Evolutionary conservation across 1,139 yeast genomes (phyloP).

Genomic region (Yamadazyma triangularis): DNA sequence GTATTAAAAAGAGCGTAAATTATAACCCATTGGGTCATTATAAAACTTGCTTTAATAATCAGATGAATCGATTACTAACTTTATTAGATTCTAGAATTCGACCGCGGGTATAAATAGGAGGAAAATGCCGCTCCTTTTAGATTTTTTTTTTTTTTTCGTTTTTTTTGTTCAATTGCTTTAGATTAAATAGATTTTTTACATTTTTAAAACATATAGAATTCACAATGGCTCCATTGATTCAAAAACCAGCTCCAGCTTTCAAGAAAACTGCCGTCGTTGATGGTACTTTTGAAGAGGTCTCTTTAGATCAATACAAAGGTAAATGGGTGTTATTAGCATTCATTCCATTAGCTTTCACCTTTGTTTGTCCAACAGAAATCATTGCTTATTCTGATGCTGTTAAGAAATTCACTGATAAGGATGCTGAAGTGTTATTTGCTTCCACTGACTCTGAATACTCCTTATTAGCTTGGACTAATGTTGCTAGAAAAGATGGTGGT

Average conservation of each 20-base stretch:
- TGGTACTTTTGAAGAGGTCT: slow-evolving; percentile 91
- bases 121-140: background rate
- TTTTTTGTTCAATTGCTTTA: no score
- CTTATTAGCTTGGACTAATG: slow-evolving; percentile 96
- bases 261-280: slow-evolving; percentile 95
- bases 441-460: slow-evolving; percentile 98
- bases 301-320: slow-evolving; percentile 93
- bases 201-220: slow-evolving; percentile 15
- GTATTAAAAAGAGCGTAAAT: no score
- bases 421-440: slow-evolving; percentile 86
- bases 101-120: background rate
- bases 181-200: slow-evolving; percentile 20
- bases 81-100: background rate
- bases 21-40: no score
- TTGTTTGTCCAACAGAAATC: slow-evolving; percentile 98
- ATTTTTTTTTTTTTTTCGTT: no score
- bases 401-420: slow-evolving; percentile 82
- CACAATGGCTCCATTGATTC: slow-evolving; percentile 78
- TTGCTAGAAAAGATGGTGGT: slow-evolving; percentile 96
- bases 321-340: slow-evolving; percentile 96
- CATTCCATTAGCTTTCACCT: slow-evolving; percentile 98
- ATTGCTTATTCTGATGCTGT: slow-evolving; percentile 96
- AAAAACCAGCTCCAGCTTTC: slow-evolving; percentile 94
- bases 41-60: background rate
- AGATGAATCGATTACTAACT: no score